These are phyloP conservation scores for Penicillium bialowiezense DNA, from an alignment of 495 filamentous ascomycete genomes.

Conservation along the genomic window DNA sequence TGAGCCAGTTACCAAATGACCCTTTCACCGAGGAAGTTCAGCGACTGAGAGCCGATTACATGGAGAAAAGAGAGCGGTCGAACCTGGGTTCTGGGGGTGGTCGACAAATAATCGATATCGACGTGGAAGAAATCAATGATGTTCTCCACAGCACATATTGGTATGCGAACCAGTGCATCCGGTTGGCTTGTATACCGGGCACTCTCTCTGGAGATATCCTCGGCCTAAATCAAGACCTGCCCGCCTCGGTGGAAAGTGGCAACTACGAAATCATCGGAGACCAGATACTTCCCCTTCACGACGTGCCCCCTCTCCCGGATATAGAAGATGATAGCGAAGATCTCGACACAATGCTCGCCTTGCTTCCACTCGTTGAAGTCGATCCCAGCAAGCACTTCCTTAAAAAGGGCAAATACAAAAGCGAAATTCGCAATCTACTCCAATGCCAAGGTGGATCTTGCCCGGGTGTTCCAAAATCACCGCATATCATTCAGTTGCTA, in stretches of 20 bases:
- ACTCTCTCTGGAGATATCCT: constrained; percentile 2
- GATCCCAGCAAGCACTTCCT: background rate
- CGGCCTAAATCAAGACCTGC: background rate
- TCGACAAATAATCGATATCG: background rate
- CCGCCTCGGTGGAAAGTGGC: no score
- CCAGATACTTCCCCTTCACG: no score
- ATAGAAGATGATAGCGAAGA: no score
- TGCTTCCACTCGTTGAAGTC: background rate
- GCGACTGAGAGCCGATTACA: no score
- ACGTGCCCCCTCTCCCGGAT: no score
- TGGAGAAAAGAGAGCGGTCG: no score
- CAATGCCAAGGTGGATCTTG: background rate
- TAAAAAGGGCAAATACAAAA: background rate
- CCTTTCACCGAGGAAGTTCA: no score
- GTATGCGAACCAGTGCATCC: background rate
- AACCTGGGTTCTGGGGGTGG: background rate
- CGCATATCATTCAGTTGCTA: no score
- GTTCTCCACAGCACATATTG: no score
- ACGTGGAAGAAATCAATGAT: background rate
- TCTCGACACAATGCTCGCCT: background rate
- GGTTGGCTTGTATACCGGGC: background rate
- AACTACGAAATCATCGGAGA: no score
- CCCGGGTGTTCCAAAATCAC: no score
- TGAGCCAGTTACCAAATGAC: no score
- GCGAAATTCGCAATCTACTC: background rate